Base-by-base conservation (phyloP, 2,329 filamentous ascomycete species). In the Calcarisporium arbuscula region DNA sequence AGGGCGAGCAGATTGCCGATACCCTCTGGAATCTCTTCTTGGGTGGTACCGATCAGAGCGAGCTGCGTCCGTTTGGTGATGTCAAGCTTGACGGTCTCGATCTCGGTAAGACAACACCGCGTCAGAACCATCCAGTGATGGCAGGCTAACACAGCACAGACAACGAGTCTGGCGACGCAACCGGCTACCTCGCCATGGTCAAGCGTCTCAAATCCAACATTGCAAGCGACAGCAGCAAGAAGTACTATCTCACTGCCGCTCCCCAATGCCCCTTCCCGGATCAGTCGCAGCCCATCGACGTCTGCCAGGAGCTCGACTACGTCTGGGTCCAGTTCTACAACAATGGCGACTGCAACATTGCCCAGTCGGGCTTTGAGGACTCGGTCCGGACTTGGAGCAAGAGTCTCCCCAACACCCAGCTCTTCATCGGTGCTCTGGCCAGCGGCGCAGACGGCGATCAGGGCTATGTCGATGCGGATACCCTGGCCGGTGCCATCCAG, bases 1-100 rank as follows among this genome's bases (percentile, higher is more conserved):
- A 62, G 1, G 80, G 79, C 5, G 52, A 61, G 15, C 51, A 62
- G 4, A 70, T 71, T 5, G 82, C 81, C 0, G 57, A 79, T 34
- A 65, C 71, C 12, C 57, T 86, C 38, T 86, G 82, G 82, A 62
- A 71, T 32, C 77, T 77, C 33, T 85, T 85, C 52, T 81, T 81
- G 4, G 48, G 52, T 9, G 48, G 53, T 28, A 46, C 56, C 15
- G 59, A 56, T 10, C 60, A 57, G 19, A 56, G 52, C 4, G 61
- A 60, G 6, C 67, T 73, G 35, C 73, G 82, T 14, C 82, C 81
- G 1, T 86, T 86, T 52, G 78, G 78, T 31, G 56, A 61, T 15
- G 72, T 75, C 8, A 64, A 72, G 10, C 59, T 86, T 30, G 80
- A 86, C 53, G 82, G 82, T 3, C 84, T 86, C 53, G 82, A 86